Evolutionary conservation across 2,329 filamentous ascomycete genomes (phyloP), one percentile per base, ranked within the genome.

Genomic region (Penicillium sclerotiorum): DNA sequence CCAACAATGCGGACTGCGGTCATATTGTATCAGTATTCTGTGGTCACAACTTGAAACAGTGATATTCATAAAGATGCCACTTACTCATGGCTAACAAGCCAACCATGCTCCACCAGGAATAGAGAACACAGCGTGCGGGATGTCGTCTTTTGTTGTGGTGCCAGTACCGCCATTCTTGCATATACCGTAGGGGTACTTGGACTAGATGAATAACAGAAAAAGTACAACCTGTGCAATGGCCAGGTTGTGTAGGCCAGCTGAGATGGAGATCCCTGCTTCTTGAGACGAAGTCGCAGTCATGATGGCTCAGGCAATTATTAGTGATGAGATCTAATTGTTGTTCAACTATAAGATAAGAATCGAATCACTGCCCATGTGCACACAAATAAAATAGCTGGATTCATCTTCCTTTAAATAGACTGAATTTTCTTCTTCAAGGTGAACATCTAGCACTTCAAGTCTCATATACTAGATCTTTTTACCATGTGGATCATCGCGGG

Each of bases 111-210:
- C 47, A 63, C 61, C 64, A 64, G 20, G 60, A 62, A 42, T 66
- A 66, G 17, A 63, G 17, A 27, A 55, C 38, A 35, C 63, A 64
- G 3, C 62, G 55, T 9, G 41, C 27, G 13, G 36, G 28, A 12
- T 41, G 48, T 43, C 53, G 52, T 1, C 39, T 53, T 35, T 53
- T 64, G 9, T 23, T 45, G 36, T 66, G 61, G 33, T 65, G 62
- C 63, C 63, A 66, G 45, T 64, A 65, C 7, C 45, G 49, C 53
- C 57, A 60, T 45, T 65, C 62, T 37, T 66, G 63, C 25, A 57
- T 48, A 25, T 49, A 66, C 32, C 62, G 51, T 9, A 53, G 55
- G n/a, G 48, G 17, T 11, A 62, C 50, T 15, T 65, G 64, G 11
- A 50, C 23, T 20, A 60, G 2, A 7, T 58, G 58, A 4, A 66